Percentiles rank a stretch among this genome's conserved stretches.
These are phyloP conservation scores for Penicillium sp. DNA, from an alignment of 2,329 filamentous ascomycete genomes.

Conservation along the genomic window DNA sequence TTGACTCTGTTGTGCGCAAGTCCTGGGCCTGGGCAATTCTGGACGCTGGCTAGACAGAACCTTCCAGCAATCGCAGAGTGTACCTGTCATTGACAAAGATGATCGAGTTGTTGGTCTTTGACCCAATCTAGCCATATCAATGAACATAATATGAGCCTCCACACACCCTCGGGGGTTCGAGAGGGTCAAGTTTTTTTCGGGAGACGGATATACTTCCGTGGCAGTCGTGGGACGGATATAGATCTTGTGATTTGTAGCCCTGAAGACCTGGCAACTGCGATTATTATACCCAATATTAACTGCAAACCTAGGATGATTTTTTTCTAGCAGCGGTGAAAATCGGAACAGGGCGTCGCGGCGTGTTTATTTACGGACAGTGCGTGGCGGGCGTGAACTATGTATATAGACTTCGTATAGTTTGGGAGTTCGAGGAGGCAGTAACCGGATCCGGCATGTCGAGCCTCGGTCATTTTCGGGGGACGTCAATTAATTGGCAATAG, in stretches of 20 bases:
- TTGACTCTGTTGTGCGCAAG: background rate
- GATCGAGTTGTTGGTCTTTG: background rate
- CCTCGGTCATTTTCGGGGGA: background rate
- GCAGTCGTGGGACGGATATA: background rate
- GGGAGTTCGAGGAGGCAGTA: background rate
- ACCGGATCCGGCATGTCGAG: background rate
- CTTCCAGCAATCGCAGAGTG: no score
- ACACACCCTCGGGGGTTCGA: background rate
- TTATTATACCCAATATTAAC: no score
- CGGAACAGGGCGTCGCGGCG: background rate
- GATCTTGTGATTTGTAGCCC: background rate
- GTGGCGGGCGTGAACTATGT: background rate
- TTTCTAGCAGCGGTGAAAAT: background rate
- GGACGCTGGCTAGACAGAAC: background rate
- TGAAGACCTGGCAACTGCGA: background rate
- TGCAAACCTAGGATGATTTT: background rate
- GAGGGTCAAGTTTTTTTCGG: background rate
- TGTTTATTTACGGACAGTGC: background rate
- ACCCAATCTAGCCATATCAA: no score
- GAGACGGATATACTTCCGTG: background rate
- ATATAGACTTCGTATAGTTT: background rate
- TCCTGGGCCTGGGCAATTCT: background rate
- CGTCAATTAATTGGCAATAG: background rate
- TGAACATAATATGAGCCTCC: no score
- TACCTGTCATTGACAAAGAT: background rate